Percentiles rank a stretch among this genome's conserved stretches.
Evolutionary conservation across 305 asterid genomes (phyloP).

Genomic region (Fraxinus floribunda): DNA sequence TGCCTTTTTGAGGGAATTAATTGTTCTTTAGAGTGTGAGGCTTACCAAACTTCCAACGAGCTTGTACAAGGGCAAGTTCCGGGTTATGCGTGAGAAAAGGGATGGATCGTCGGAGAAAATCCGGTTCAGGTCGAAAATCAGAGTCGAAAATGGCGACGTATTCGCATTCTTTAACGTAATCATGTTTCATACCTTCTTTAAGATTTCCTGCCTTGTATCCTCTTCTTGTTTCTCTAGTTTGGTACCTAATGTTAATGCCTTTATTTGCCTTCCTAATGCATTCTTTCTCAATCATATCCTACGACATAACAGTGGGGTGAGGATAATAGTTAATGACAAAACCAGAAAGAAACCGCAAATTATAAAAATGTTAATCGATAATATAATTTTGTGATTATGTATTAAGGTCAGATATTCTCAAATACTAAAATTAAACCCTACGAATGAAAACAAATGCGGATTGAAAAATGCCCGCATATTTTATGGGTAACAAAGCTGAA

Average conservation of each 20-base stretch:
- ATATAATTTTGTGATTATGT: too few species aligned
- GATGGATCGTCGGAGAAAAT: slow-evolving; percentile 66
- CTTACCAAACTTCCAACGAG: slow-evolving; percentile 88
- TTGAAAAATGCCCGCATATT: too few species aligned
- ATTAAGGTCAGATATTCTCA: too few species aligned
- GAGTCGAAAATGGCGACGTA: slow-evolving; percentile 81
- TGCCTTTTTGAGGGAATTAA: too few species aligned
- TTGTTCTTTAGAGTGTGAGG: not conserved
- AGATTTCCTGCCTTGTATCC: slow-evolving; percentile 95
- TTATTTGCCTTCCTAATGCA: slow-evolving; percentile 79
- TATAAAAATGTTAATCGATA: too few species aligned
- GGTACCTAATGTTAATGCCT: slow-evolving; percentile 67
- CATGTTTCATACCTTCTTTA: slow-evolving; percentile 70
- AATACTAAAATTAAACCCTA: too few species aligned
- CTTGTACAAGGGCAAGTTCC: slow-evolving; percentile 75
- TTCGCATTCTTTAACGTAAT: slow-evolving; percentile 67
- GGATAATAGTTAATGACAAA: too few species aligned
- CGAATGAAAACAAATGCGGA: too few species aligned
- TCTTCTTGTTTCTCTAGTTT: slow-evolving; percentile 61
- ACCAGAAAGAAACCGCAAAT: too few species aligned
- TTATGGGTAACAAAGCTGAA: too few species aligned
- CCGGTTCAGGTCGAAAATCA: slow-evolving; percentile 86
- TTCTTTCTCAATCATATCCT: slow-evolving; percentile 89
- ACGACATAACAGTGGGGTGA: not conserved
- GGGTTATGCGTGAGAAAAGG: slow-evolving; percentile 69